phyloP scores from a whole-genome alignment of 148 eudicot genomes.

The Rhododendron griersonianum region DNA sequence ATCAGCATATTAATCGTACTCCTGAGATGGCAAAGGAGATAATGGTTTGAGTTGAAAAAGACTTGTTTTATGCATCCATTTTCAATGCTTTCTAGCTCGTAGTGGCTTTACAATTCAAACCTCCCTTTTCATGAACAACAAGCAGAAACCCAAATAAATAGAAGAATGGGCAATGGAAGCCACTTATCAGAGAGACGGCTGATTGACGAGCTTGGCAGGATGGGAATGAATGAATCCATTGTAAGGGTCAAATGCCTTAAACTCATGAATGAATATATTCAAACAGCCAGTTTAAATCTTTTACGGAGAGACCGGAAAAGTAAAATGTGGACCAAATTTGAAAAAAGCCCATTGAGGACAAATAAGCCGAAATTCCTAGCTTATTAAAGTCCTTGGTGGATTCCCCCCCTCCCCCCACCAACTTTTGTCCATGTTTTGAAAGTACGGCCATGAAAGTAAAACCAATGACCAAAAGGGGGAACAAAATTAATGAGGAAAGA shows the following conservation, averaged over 20 bases:
- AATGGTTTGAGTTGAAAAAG: constrained; percentile 41
- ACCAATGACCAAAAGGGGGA: too few relatives aligned
- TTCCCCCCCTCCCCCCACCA: too few relatives aligned
- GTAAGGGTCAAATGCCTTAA: constrained; percentile 37
- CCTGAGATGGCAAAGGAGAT: constrained; percentile 89
- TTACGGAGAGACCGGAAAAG: not conserved
- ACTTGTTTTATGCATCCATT: not conserved
- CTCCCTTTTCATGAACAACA: constrained; percentile 43
- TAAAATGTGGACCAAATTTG: not conserved
- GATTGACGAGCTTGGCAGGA: constrained; percentile 80
- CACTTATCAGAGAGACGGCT: constrained; percentile 94
- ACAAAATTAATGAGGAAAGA: not conserved
- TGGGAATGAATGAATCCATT: too few relatives aligned
- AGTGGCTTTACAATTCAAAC: not conserved
- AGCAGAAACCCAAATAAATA: constrained; percentile 90
- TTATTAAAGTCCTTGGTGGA: too few relatives aligned
- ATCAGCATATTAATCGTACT: constrained; percentile 69
- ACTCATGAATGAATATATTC: not conserved
- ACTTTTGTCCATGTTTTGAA: too few relatives aligned
- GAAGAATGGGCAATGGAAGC: constrained; percentile 99
- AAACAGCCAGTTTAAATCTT: not conserved
- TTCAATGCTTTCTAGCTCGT: not conserved
- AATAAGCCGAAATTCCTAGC: not conserved
- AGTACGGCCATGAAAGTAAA: too few relatives aligned
- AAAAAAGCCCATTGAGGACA: not conserved